Percentiles rank a stretch among this genome's conserved stretches.
These are phyloP conservation scores for Nakazawaea ambrosiae DNA, from an alignment of 805 yeast species.

Conservation along the genomic window DNA sequence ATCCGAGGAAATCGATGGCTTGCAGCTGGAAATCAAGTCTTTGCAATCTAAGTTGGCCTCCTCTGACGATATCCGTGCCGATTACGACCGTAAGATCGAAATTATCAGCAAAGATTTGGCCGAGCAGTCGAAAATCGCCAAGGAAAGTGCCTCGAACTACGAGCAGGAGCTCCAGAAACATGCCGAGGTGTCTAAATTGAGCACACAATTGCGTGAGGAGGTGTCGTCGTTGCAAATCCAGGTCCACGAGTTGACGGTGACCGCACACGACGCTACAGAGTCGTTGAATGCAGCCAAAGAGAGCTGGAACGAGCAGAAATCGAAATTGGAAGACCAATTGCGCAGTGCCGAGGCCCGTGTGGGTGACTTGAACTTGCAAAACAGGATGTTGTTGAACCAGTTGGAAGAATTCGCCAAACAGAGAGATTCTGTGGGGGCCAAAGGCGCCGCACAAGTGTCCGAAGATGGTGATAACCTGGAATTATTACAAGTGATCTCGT, in stretches of 20 bases:
- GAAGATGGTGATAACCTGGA: conserved; percentile 21
- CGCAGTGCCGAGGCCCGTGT: conserved; percentile 35
- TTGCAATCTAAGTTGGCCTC: conserved; percentile 17
- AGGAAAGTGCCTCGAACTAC: conserved; percentile 45
- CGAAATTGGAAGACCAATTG: conserved; percentile 39
- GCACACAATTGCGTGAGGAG: conserved; percentile 16
- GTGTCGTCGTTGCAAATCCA: conserved; percentile 15
- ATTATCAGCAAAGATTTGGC: conserved; percentile 29
- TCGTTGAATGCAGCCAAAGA: conserved; percentile 29
- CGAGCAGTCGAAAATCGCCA: conserved; percentile 38
- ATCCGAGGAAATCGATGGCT: neutral
- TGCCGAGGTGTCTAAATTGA: conserved; percentile 38
- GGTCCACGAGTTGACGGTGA: conserved; percentile 30
- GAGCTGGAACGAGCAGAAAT: conserved; percentile 39
- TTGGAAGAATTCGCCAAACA: conserved; percentile 35
- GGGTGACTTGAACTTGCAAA: conserved; percentile 59
- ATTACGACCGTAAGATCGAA: conserved; percentile 23
- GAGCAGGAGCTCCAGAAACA: conserved; percentile 49
- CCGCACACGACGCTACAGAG: conserved; percentile 25
- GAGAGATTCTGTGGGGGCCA: conserved; percentile 13
- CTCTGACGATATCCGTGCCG: conserved; percentile 20
- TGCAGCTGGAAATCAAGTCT: conserved; percentile 12
- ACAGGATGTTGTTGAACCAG: conserved; percentile 60
- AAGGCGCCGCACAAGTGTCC: conserved; percentile 10
- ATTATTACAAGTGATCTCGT: conserved; percentile 47